Base-by-base conservation (phyloP, 2,329 filamentous ascomycete species). In the Xylariaceae sp. region DNA sequence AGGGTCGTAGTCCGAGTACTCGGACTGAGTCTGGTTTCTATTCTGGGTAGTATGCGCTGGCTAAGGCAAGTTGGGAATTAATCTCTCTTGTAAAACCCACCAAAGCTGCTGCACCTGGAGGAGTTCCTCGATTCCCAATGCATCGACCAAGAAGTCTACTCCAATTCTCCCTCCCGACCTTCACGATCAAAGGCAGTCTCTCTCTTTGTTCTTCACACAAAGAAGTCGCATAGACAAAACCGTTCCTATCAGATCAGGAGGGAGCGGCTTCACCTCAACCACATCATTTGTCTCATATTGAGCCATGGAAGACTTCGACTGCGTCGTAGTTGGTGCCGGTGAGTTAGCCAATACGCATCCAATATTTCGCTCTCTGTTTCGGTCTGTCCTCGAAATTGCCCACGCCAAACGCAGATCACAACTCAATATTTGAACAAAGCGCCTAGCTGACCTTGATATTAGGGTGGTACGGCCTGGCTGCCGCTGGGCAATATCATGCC, bases 401-500 rank as follows among this genome's bases (percentile, higher is more conserved):
- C 37, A 52, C 37, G 9, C n/a, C 18, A 52, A 15, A 45, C 42
- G 6, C 15, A 9, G 44, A 60, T 15, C 37, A 34, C 34, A 13
- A 39, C 2, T 54, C 10, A 11, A 53, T 39, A 2, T 4, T 30
- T 37, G 55, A 50, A 51, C 23, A 30, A 45, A 34, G 47, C 47
- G 8, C 34, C 35, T 45, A 55, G 34, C 59, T 59, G 54, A 59
- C 4, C 3, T 23, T n/a, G 18, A 45, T 15, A 15, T 37, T 47
- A 74, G 80, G 81, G 59, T 78, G 75, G 75, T 78, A 76, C 67
- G 87, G 87, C 18, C 75, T 89, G 37, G 80, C 78, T 1, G 78
- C 81, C 17, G 82, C 86, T 52, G 87, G 87, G 72, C 82, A 82
- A 18, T 85, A 84, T 68, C 79, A 80, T 56, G 76, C 83, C 63